phyloP scores from a whole-genome alignment of 2,329 filamentous ascomycete species.

The Botrytis sinoallii region DNA sequence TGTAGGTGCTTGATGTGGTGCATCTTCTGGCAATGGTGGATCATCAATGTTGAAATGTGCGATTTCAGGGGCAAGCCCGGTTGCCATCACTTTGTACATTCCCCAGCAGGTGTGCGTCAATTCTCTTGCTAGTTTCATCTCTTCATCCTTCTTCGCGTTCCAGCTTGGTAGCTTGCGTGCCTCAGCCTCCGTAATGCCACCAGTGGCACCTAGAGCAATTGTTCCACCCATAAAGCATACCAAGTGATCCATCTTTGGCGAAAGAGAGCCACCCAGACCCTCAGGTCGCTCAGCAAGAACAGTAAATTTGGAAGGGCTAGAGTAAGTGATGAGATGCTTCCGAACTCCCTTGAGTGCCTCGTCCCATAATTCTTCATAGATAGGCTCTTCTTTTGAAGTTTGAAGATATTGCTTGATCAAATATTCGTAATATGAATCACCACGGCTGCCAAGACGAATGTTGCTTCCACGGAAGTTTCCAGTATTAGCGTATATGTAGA shows the following conservation, averaged over 20 bases:
- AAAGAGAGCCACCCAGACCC: constrained; percentile 64
- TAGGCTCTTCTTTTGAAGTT: constrained; percentile 77
- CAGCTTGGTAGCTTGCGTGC: constrained; percentile 71
- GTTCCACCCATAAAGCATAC: constrained; percentile 98
- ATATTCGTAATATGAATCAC: constrained; percentile 98
- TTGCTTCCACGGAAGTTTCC: constrained; percentile 81
- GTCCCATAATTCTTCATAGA: constrained; percentile 93
- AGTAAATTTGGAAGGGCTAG: constrained; percentile 74
- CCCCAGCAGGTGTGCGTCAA: constrained; percentile 97
- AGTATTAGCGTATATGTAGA: constrained; percentile 77
- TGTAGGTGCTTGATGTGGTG: constrained; percentile 48
- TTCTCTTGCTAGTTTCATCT: constrained; percentile 83
- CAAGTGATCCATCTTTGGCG: constrained; percentile 95
- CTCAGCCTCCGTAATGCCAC: constrained; percentile 69
- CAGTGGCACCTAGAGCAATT: constrained; percentile 84
- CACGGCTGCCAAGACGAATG: constrained; percentile 87
- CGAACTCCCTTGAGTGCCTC: constrained; percentile 81
- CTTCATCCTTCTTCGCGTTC: constrained; percentile 76
- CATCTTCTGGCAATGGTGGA: constrained; percentile 62
- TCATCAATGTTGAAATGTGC: constrained; percentile 78
- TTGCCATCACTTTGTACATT: constrained; percentile 89
- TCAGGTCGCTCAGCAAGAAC: constrained; percentile 81
- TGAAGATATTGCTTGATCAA: constrained; percentile 98
- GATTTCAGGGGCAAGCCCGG: constrained; percentile 92
- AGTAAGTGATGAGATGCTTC: constrained; percentile 90